Conservation (phyloP, 2,329 filamentous ascomycete species). For the Cladophialophora chaetospira region DNA sequence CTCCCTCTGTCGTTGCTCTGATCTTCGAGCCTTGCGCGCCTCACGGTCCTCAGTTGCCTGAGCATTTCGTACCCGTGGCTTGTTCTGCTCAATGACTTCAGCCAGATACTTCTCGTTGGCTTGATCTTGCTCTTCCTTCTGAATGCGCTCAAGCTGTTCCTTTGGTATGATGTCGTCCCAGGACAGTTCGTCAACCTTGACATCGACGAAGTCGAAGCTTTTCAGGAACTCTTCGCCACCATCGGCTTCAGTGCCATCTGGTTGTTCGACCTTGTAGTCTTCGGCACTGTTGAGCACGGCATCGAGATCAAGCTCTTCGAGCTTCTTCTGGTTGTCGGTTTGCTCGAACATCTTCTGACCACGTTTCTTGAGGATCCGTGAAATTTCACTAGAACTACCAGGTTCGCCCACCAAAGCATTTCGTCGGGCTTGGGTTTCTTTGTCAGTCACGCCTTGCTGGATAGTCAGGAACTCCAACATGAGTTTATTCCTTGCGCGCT, state of each 20-base stretch:
- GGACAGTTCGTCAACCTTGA: slow-evolving; percentile 88
- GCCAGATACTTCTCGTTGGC: slow-evolving; percentile 81
- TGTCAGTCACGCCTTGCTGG: slow-evolving; percentile 93
- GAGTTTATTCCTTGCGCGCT: slow-evolving; percentile 94
- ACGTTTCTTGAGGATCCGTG: slow-evolving; percentile 91
- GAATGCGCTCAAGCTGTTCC: slow-evolving; percentile 85
- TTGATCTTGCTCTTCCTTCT: slow-evolving; percentile 82
- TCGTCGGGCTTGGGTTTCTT: slow-evolving; percentile 73
- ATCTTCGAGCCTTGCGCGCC: slow-evolving; percentile 69
- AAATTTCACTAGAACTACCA: slow-evolving; percentile 90
- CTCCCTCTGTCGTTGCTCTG: slow-evolving; percentile 64
- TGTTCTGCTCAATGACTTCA: slow-evolving; percentile 79
- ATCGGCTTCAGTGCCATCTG: slow-evolving; percentile 90
- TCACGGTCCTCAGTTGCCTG: slow-evolving; percentile 54
- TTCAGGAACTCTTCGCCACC: slow-evolving; percentile 95
- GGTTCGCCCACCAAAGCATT: slow-evolving; percentile 67
- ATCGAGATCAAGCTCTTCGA: slow-evolving; percentile 97
- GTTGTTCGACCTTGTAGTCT: slow-evolving; percentile 92
- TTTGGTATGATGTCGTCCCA: slow-evolving; percentile 99
- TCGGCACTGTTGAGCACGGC: slow-evolving; percentile 96
- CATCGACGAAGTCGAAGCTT: slow-evolving; percentile 89
- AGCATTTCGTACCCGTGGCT: slow-evolving; percentile 73
- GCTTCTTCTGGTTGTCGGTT: slow-evolving; percentile 90
- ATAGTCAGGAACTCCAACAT: slow-evolving; percentile 97
- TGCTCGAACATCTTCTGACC: slow-evolving; percentile 99